A percentile compares a stretch with the other conserved stretches of the same genome.
Conservation (phyloP, 2,329 filamentous ascomycete species). For the Aureobasidium subglaciale region DNA sequence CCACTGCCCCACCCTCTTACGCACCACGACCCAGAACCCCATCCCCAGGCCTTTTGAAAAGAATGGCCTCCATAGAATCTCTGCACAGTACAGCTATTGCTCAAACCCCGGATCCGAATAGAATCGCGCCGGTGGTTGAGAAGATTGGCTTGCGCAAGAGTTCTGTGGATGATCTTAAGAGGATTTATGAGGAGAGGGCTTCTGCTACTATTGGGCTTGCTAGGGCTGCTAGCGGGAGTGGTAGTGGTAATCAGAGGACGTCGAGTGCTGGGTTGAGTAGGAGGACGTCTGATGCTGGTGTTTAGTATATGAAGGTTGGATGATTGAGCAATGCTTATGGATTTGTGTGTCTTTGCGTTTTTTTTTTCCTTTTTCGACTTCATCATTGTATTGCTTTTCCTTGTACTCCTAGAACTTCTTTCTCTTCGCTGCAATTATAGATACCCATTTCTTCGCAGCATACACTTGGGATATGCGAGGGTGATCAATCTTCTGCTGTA, state of each 20-base stretch:
- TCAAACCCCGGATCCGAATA: not conserved
- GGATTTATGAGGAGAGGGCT: conserved; percentile 42
- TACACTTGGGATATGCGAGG: no score
- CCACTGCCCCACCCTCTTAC: not conserved
- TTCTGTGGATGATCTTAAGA: conserved; percentile 41
- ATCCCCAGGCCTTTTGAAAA: conserved; percentile 37
- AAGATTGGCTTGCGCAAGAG: conserved; percentile 37
- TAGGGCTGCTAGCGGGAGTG: not conserved
- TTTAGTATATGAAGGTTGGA: no score
- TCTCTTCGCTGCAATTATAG: not conserved
- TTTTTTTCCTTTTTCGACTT: not conserved
- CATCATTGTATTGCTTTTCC: no score
- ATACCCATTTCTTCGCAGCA: not conserved
- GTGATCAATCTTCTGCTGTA: no score
- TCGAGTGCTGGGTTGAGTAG: not conserved
- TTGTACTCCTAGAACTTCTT: no score
- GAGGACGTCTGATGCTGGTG: not conserved
- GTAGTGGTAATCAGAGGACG: not conserved
- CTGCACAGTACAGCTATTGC: not conserved
- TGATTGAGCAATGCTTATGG: no score
- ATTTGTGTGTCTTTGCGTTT: not conserved
- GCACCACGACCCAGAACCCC: conserved; percentile 27
- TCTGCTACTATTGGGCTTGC: conserved; percentile 27
- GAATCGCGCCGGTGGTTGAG: not conserved
- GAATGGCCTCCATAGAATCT: conserved; percentile 41